phyloP scores from a whole-genome alignment of 345 rosid species.

The Iberis pinnata region DNA sequence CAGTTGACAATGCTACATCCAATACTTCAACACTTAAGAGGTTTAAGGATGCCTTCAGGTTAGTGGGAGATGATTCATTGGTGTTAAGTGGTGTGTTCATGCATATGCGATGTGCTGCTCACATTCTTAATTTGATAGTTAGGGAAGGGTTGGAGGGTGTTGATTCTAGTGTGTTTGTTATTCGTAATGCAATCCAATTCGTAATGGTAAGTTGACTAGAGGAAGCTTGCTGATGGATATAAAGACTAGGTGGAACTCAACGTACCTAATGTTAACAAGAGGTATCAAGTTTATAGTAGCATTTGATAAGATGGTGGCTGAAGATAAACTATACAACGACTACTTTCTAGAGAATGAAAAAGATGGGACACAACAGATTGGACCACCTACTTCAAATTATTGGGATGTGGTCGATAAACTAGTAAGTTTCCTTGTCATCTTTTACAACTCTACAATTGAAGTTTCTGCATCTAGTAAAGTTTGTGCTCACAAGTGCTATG shows the following conservation, averaged over 20 bases:
- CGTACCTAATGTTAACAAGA: not conserved
- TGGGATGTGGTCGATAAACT: not conserved
- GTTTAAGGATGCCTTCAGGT: not conserved
- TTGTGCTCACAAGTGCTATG: not conserved
- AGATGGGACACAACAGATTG: not conserved
- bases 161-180: not conserved
- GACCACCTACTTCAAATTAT: not conserved
- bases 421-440: too few species aligned
- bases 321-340: not conserved
- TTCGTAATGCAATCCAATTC: not conserved
- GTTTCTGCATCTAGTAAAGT: not conserved
- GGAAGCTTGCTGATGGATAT: not conserved
- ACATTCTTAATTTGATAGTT: not conserved
- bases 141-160: not conserved
- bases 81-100: not conserved
- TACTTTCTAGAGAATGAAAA: not conserved
- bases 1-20: not conserved
- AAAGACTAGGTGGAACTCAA: not conserved
- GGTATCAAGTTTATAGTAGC: not conserved
- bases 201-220: not conserved
- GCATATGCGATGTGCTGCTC: not conserved
- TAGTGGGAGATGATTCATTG: not conserved
- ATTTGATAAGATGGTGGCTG: not conserved
- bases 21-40: not conserved
- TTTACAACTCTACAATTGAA: not conserved